phyloP scores from a whole-genome alignment of 768 basidiomycete species.

The Termitomyces sp. region DNA sequence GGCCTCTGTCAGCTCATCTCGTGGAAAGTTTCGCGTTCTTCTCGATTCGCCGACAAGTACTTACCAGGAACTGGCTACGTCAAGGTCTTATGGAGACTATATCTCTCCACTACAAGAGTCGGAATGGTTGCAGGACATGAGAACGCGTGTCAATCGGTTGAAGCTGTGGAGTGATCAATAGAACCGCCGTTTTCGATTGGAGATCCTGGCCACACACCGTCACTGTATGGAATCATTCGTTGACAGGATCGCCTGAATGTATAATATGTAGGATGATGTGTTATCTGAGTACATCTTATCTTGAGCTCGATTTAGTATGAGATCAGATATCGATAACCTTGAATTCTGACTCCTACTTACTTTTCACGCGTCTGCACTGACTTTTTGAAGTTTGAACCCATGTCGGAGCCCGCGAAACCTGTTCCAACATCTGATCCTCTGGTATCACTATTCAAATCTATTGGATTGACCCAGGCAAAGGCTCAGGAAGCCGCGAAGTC shows the following conservation, averaged over 20 bases:
- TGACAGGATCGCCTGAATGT: background rate
- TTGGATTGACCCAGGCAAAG: conserved; percentile 72
- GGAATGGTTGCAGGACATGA: conserved; percentile 2
- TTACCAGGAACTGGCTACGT: too few species aligned
- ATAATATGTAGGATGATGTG: background rate
- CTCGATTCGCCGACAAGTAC: background rate
- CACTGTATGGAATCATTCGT: background rate
- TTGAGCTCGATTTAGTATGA: conserved; percentile 6
- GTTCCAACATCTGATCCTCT: conserved; percentile 25
- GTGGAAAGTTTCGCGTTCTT: conserved; percentile 6
- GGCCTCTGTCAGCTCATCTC: conserved; percentile 1
- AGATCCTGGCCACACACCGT: background rate
- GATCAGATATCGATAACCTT: conserved; percentile 2
- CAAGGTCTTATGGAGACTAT: background rate
- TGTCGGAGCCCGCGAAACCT: conserved; percentile 23
- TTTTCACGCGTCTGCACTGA: background rate
- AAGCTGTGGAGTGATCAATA: background rate
- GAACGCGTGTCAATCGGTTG: conserved; percentile 1
- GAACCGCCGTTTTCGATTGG: background rate
- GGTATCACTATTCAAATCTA: conserved; percentile 60
- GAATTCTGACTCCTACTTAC: background rate
- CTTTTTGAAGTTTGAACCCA: background rate
- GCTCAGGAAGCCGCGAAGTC: conserved; percentile 81
- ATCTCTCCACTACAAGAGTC: background rate
- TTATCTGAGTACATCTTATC: conserved; percentile 10